Percentiles rank a stretch among this genome's conserved stretches.
Conservation (phyloP, 2,329 filamentous ascomycete genomes). For the Didymella arachidicola region DNA sequence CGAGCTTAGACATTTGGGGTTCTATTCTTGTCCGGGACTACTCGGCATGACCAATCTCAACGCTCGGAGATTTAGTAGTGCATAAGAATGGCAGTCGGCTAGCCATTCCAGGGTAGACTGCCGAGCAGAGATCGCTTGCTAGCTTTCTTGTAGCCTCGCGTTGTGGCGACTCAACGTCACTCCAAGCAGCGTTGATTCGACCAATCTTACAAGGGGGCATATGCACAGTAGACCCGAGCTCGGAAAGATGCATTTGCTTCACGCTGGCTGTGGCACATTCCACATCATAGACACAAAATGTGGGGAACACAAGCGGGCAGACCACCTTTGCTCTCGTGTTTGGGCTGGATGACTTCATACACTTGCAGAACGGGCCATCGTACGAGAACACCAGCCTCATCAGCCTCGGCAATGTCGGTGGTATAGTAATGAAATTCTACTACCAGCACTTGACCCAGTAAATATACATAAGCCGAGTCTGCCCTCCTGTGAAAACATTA, state of each 20-base stretch:
- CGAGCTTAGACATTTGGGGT: background rate
- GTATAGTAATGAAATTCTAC: conserved; percentile 4
- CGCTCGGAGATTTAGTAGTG: conserved; percentile 4
- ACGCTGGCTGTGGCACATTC: conserved; percentile 17
- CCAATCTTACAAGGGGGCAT: conserved; percentile 2
- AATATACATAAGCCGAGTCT: conserved; percentile 24
- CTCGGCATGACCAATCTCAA: conserved; percentile 12
- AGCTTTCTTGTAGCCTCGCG: background rate
- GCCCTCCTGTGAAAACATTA: conserved; percentile 1
- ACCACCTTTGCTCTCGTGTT: conserved; percentile 24
- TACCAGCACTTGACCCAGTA: conserved; percentile 1
- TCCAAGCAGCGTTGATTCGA: conserved; percentile 1
- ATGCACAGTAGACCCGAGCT: conserved; percentile 3
- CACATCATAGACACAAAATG: conserved; percentile 12
- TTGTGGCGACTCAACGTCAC: conserved; percentile 19
- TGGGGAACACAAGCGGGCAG: conserved; percentile 22
- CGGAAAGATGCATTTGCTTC: conserved; percentile 2
- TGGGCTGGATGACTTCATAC: conserved; percentile 30
- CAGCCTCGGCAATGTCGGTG: conserved; percentile 5
- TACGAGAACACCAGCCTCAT: conserved; percentile 26
- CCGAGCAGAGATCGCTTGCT: conserved; percentile 5
- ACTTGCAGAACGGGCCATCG: conserved; percentile 23
- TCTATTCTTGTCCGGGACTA: conserved; percentile 17
- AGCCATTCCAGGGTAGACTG: background rate
- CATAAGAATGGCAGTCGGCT: background rate